These are phyloP conservation scores for Clarireedia paspali DNA, from an alignment of 2,329 filamentous ascomycete species.

Conservation along the genomic window DNA sequence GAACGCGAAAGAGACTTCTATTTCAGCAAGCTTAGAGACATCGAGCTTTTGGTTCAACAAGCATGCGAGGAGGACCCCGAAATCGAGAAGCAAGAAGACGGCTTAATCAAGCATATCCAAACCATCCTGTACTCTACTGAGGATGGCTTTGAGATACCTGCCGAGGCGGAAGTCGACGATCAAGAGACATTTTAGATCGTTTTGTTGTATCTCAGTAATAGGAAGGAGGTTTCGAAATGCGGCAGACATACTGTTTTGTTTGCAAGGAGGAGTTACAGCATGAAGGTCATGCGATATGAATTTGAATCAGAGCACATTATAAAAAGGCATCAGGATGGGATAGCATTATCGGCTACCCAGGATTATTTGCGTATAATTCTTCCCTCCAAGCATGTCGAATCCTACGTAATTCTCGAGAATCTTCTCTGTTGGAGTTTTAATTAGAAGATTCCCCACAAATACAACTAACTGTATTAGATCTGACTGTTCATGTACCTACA, in stretches of 20 bases:
- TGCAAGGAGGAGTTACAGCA: constrained; percentile 25
- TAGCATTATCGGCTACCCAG: constrained; percentile 2
- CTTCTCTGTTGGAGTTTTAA: constrained; percentile 5
- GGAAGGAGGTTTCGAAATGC: constrained; percentile 11
- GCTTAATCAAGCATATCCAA: constrained; percentile 92
- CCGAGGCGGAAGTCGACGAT: constrained; percentile 56
- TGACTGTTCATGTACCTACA: neutral
- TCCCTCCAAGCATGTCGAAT: constrained; percentile 6
- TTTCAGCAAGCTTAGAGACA: constrained; percentile 96
- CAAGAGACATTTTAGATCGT: constrained; percentile 66
- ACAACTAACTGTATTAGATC: neutral
- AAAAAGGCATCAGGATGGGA: constrained; percentile 9
- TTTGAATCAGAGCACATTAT: constrained; percentile 12
- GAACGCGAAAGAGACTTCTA: constrained; percentile 98
- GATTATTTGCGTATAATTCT: constrained; percentile 1
- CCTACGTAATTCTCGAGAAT: constrained; percentile 4
- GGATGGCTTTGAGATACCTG: constrained; percentile 83
- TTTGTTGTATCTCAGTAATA: constrained; percentile 12
- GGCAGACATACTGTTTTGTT: constrained; percentile 14
- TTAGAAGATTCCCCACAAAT: constrained; percentile 1
- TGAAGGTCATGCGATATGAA: constrained; percentile 15
- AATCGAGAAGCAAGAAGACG: constrained; percentile 87
- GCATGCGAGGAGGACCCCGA: constrained; percentile 89
- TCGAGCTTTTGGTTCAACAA: constrained; percentile 88
- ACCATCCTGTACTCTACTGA: constrained; percentile 96